Base-by-base conservation (phyloP, 2,329 filamentous ascomycete species). In the Venturia pyrina region DNA sequence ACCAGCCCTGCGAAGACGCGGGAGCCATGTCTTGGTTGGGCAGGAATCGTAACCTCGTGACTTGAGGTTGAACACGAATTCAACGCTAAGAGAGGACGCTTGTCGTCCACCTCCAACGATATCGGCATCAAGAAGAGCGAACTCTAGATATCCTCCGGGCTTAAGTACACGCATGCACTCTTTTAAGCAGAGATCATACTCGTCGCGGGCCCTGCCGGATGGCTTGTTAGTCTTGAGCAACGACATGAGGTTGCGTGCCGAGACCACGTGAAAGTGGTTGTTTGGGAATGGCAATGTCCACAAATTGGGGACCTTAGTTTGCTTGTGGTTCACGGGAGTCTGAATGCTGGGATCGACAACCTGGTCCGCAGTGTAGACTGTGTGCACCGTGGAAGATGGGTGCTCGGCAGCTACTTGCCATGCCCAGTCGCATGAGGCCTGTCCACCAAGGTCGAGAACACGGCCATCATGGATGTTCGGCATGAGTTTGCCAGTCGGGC, bases 161-260 rank as follows among this genome's bases (percentile, higher is more conserved):
- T 96, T 96, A 70, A 97, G 86, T 67, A 96, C 89, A 67, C 95
- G 91, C 79, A 91, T 87, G 75, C 92, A 96, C 78, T 99, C 95
- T 64, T 81, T 81, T 10, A 98, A 82, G 68, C 91, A 95, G 62
- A 87, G 82, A 73, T 96, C 90, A 83, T 93, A 97, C 78, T 98
- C 93, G 72, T 98, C 91, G 3, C 61, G 62, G 2, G 56, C 44
- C 24, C 21, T 56, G 43, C 69, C 71, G n/a, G 73, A 13, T 21
- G 66, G 66, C 76, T 78, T 80, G 68, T 80, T 79, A 2, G 80
- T 82, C 75, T 93, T 95, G 71, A 99, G 85, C 48, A 96, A 83
- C 64, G 88, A 86, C 77, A 96, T 90, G 61, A 99, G 83, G 66
- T 93, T 90, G 44, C 93, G 89, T 1, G 93, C 91, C 2, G 91